These are phyloP conservation scores for Syzygium aqueum DNA, from an alignment of 345 rosid genomes.

Conservation along the genomic window DNA sequence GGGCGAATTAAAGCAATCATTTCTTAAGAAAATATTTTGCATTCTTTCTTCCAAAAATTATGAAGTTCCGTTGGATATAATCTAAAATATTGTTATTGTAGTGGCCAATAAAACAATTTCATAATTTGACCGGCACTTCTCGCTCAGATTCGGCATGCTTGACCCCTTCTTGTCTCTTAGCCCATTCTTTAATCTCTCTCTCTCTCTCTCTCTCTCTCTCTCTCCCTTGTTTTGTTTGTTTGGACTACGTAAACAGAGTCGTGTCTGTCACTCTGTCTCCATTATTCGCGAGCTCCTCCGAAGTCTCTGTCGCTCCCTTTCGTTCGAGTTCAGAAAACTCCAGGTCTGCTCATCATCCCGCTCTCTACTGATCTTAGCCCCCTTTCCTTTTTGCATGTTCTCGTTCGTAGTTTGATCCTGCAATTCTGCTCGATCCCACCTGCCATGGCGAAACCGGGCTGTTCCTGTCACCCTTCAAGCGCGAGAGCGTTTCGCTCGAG, in stretches of 20 bases:
- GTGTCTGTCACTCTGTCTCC: neutral
- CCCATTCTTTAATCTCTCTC: neutral
- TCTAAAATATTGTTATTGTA: neutral
- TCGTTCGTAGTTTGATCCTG: neutral
- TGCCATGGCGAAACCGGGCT: neutral
- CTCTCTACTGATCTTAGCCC: neutral
- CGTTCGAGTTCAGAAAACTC: neutral
- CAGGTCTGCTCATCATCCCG: neutral
- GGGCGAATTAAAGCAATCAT: neutral
- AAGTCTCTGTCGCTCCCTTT: neutral
- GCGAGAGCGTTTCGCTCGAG: neutral
- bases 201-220: neutral
- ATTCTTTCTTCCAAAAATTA: neutral
- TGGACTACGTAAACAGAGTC: neutral
- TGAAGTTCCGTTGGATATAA: neutral
- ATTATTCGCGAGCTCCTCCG: neutral
- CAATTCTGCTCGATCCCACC: neutral
- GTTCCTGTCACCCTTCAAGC: neutral
- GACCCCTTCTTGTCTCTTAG: neutral
- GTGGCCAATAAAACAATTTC: too few relatives aligned
- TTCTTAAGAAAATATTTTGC: neutral
- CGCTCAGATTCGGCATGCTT: neutral
- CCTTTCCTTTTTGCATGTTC: neutral
- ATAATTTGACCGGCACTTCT: neutral
- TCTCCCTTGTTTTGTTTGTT: neutral